These are phyloP conservation scores for Xylariaceae sp. DNA, from an alignment of 2,329 filamentous ascomycete genomes.

Conservation along the genomic window DNA sequence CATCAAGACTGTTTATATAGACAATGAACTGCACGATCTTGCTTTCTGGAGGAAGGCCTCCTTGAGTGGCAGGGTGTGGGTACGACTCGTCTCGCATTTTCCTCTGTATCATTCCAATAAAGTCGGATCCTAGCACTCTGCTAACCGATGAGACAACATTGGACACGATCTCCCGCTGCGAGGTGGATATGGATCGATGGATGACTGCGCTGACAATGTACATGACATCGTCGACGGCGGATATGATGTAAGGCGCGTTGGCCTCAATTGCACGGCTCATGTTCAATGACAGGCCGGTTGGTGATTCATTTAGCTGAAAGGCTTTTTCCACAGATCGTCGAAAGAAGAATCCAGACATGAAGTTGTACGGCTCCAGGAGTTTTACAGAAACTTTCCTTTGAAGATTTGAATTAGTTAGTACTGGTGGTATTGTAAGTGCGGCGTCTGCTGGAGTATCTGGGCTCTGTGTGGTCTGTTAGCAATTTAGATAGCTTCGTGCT, in stretches of 20 bases:
- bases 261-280: constrained; percentile 66
- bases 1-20: constrained; percentile 91
- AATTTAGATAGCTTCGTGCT: no score
- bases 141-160: constrained; percentile 75
- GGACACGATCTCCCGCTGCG: constrained; percentile 72
- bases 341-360: constrained; percentile 95
- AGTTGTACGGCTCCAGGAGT: constrained; percentile 77
- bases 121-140: constrained; percentile 80
- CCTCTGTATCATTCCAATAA: constrained; percentile 93
- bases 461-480: no score
- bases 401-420: constrained; percentile 76
- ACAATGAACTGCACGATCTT: constrained; percentile 87
- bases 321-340: constrained; percentile 94
- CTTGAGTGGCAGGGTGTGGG: constrained; percentile 72
- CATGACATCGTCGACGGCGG: constrained; percentile 97
- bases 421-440: constrained; percentile 63
- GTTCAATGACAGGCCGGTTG: constrained; percentile 73
- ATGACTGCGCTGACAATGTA: constrained; percentile 95
- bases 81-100: constrained; percentile 98
- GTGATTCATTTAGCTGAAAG: constrained; percentile 91
- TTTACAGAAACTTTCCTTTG: constrained; percentile 72
- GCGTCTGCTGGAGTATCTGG: constrained; percentile 48
- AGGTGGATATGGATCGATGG: constrained; percentile 80
- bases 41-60: constrained; percentile 80
- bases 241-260: constrained; percentile 86